phyloP scores from a whole-genome alignment of 169 alveolate species.

The Eimeria acervulina region DNA sequence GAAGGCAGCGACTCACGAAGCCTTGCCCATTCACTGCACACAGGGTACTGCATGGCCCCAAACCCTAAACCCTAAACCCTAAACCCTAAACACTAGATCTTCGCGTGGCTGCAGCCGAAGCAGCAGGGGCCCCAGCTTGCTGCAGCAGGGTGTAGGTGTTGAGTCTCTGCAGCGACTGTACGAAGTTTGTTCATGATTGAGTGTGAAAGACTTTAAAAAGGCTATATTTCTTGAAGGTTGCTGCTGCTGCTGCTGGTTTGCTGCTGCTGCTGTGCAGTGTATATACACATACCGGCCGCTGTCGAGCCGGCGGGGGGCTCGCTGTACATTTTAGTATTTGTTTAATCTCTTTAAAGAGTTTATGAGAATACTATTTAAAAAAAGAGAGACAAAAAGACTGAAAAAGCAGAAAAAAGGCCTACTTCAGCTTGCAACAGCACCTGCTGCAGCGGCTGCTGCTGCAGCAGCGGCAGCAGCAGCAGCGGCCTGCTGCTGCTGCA shows the following conservation, averaged over 20 bases:
- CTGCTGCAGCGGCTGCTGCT: neutral
- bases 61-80: constrained; percentile 49
- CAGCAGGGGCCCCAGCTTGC: neutral
- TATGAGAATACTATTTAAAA: neutral
- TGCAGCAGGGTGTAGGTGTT: too few relatives aligned
- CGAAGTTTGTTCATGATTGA: too few relatives aligned
- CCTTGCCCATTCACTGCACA: neutral
- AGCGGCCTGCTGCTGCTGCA: too few relatives aligned
- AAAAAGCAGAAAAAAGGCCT: neutral
- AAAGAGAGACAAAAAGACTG: too few relatives aligned
- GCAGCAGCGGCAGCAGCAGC: too few relatives aligned
- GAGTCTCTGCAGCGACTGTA: too few relatives aligned
- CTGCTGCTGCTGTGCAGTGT: too few relatives aligned
- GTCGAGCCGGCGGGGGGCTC: constrained; percentile 9
- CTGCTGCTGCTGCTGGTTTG: too few relatives aligned
- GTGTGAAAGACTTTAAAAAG: too few relatives aligned
- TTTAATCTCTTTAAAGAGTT: neutral
- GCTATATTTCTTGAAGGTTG: too few relatives aligned
- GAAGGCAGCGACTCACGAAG: neutral
- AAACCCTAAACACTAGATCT: neutral
- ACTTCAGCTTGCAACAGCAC: neutral
- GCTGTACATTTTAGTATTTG: neutral
- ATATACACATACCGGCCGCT: neutral
- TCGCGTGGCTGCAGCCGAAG: neutral
- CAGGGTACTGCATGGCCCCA: too few relatives aligned